Conservation (phyloP, 2,329 filamentous ascomycete species). For the Zymoseptoria crescenta region DNA sequence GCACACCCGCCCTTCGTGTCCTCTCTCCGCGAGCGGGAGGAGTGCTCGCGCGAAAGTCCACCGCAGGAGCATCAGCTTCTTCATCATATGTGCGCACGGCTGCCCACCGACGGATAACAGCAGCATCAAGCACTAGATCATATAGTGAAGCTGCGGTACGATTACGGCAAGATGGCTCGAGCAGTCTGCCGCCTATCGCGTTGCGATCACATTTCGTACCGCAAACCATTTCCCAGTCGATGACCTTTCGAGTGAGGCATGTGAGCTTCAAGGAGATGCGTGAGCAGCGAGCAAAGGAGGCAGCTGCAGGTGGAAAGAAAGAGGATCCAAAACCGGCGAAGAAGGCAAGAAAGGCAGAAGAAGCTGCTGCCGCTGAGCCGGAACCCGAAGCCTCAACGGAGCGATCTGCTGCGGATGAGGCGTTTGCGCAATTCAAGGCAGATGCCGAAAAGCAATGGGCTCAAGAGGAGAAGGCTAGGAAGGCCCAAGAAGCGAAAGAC, state of each 20-base stretch:
- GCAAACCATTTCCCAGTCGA: constrained; percentile 35
- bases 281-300: constrained; percentile 29
- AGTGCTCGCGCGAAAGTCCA: constrained; percentile 30
- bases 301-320: constrained; percentile 32
- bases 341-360: constrained; percentile 30
- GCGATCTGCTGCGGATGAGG: constrained; percentile 28
- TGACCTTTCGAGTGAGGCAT: constrained; percentile 36
- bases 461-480: constrained; percentile 27
- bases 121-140: constrained; percentile 10
- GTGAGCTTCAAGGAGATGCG: constrained; percentile 37
- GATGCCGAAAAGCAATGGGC: constrained; percentile 37
- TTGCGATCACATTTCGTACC: constrained; percentile 39
- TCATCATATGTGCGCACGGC: constrained; percentile 40
- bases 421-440: constrained; percentile 28
- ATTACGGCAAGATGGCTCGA: constrained; percentile 16
- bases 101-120: constrained; percentile 41
- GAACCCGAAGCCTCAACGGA: constrained; percentile 20
- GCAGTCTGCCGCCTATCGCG: constrained; percentile 26
- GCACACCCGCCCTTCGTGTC: constrained; percentile 33
- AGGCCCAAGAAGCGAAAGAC: constrained; percentile 29
- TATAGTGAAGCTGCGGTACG: constrained; percentile 27
- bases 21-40: constrained; percentile 36
- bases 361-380: constrained; percentile 25
- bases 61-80: constrained; percentile 28
- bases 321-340: constrained; percentile 33